Evolutionary conservation across 2,329 filamentous ascomycete genomes (phyloP).

Genomic region (Bipolaris victoriae): DNA sequence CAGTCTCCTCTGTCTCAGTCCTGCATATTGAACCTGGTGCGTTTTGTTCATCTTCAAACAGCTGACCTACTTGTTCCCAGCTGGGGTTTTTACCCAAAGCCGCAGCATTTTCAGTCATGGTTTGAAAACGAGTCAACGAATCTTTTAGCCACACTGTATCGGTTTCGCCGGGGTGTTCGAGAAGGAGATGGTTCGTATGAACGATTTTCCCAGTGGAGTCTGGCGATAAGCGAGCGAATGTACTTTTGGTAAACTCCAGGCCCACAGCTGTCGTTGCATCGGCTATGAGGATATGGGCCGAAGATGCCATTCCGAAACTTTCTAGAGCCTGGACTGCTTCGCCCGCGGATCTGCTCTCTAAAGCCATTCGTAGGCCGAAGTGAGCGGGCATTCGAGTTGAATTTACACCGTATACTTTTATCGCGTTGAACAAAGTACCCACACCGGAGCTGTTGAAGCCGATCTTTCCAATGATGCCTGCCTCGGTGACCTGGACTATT

Average conservation of each 20-base stretch:
- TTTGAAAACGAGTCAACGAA: slow-evolving; percentile 44
- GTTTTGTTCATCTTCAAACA: slow-evolving; percentile 54
- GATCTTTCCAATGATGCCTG: slow-evolving; percentile 69
- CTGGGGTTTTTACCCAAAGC: slow-evolving; percentile 29
- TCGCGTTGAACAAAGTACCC: slow-evolving; percentile 67
- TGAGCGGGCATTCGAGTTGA: slow-evolving; percentile 63
- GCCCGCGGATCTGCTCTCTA: slow-evolving; percentile 59
- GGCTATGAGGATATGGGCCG: slow-evolving; percentile 62
- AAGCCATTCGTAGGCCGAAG: slow-evolving; percentile 61
- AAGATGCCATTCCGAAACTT: slow-evolving; percentile 57
- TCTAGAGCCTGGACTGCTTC: slow-evolving; percentile 56
- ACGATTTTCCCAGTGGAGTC: slow-evolving; percentile 46
- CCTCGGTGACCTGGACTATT: slow-evolving; percentile 65
- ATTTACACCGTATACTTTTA: slow-evolving; percentile 63
- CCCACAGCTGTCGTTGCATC: slow-evolving; percentile 57
- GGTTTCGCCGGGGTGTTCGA: slow-evolving; percentile 45
- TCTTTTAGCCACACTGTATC: slow-evolving; percentile 55
- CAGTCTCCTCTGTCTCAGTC: slow-evolving; percentile 29
- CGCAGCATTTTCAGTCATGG: slow-evolving; percentile 45
- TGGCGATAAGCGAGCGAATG: slow-evolving; percentile 38
- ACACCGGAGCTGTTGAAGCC: slow-evolving; percentile 66
- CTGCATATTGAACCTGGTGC: slow-evolving; percentile 47
- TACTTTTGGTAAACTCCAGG: slow-evolving; percentile 56
- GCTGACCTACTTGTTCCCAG: slow-evolving; percentile 35
- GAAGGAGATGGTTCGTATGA: slow-evolving; percentile 54